A percentile compares a stretch with the other conserved stretches of the same genome.
These are phyloP conservation scores for Saturnispora galanensis DNA, from an alignment of 805 yeast species.

Conservation along the genomic window DNA sequence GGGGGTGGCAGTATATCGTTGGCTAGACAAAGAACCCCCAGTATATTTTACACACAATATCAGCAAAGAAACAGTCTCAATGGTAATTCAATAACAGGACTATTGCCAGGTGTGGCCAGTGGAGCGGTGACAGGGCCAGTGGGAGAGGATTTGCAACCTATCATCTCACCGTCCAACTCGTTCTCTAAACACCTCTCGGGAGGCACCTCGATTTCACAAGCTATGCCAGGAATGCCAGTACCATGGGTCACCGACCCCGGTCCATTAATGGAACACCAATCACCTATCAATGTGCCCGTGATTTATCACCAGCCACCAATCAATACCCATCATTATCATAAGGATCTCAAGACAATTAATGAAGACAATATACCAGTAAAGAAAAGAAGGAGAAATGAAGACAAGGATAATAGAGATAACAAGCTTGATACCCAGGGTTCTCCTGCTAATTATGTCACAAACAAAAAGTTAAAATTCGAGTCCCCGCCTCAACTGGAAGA, in stretches of 20 bases:
- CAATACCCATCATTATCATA: background rate
- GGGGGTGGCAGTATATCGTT: background rate
- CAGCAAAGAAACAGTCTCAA: background rate
- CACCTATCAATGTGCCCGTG: background rate
- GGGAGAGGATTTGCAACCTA: too few relatives aligned
- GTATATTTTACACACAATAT: slow-evolving; percentile 4
- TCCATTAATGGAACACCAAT: too few relatives aligned
- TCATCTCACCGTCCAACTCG: too few relatives aligned
- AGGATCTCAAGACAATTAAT: background rate
- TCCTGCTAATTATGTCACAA: too few relatives aligned
- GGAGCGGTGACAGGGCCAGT: too few relatives aligned
- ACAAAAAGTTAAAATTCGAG: too few relatives aligned
- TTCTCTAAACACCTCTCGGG: too few relatives aligned
- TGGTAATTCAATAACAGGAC: background rate
- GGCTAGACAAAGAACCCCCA: slow-evolving; percentile 7
- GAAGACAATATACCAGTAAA: background rate
- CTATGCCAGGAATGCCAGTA: too few relatives aligned
- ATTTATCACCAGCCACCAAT: background rate
- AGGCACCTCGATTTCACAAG: too few relatives aligned
- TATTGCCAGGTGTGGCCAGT: background rate
- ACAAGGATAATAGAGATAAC: background rate
- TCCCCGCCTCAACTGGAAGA: too few relatives aligned
- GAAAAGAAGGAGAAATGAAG: background rate
- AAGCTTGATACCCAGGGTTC: too few relatives aligned
- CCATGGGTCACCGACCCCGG: too few relatives aligned